These are phyloP conservation scores for Mentha longifolia DNA, from an alignment of 257 asterid genomes.

Conservation along the genomic window DNA sequence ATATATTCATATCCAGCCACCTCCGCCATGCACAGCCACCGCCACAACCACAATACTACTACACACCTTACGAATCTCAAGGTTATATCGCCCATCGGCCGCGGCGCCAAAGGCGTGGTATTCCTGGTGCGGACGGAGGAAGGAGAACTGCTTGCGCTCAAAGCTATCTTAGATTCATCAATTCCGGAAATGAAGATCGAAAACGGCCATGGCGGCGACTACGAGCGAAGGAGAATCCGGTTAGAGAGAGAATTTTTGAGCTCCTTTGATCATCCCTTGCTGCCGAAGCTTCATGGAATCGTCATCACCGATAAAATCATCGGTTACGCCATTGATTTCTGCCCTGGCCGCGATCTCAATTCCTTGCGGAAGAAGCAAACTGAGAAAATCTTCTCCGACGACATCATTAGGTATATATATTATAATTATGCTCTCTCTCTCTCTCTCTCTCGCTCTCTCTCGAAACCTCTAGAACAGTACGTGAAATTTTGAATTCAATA, in stretches of 20 bases:
- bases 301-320: conserved; percentile 65
- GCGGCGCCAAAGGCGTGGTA: conserved; percentile 94
- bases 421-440: no score
- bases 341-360: conserved; percentile 88
- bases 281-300: conserved; percentile 85
- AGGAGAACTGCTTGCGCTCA: conserved; percentile 70
- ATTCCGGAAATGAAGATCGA: conserved; percentile 48
- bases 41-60: no score
- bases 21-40: neutral
- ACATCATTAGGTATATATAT: conserved; percentile 64
- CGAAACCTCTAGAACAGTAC: neutral
- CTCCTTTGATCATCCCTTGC: conserved; percentile 66
- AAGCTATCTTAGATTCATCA: conserved; percentile 51
- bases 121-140: conserved; percentile 63
- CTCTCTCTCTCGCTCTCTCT: no score
- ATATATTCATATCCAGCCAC: neutral
- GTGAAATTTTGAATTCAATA: no score
- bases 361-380: conserved; percentile 67
- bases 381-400: conserved; percentile 89
- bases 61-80: conserved; percentile 36
- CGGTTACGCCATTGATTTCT: conserved; percentile 87
- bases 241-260: conserved; percentile 67
- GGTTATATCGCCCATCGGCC: conserved; percentile 73
- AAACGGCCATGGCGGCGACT: conserved; percentile 32
- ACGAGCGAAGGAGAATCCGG: conserved; percentile 44